These are phyloP conservation scores for Cytospora leucostoma DNA, from an alignment of 2,329 filamentous ascomycete species.

Conservation along the genomic window DNA sequence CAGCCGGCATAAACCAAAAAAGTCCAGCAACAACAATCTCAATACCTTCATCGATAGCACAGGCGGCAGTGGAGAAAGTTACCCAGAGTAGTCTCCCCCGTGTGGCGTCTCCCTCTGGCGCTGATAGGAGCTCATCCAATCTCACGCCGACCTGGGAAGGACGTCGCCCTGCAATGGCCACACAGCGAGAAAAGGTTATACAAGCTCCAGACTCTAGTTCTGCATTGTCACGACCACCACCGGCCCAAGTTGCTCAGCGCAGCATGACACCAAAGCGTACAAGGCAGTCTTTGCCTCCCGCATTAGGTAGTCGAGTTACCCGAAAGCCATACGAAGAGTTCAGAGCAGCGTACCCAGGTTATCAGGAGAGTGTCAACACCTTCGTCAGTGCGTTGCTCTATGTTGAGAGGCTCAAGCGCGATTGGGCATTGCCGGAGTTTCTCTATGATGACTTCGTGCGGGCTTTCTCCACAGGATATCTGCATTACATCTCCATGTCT, in stretches of 20 bases:
- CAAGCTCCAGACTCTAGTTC: not conserved
- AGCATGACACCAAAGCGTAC: not conserved
- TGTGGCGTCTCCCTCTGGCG: not conserved
- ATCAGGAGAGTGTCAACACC: slow-evolving; percentile 34
- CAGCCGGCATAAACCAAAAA: not conserved
- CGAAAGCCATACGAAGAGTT: slow-evolving; percentile 35
- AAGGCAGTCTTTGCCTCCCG: not conserved
- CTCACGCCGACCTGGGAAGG: slow-evolving; percentile 22
- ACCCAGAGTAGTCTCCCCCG: not conserved
- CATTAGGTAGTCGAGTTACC: not conserved
- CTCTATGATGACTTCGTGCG: slow-evolving; percentile 41
- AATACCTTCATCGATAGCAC: slow-evolving; percentile 1
- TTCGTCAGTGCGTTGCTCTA: slow-evolving; percentile 38
- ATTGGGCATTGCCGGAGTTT: slow-evolving; percentile 33
- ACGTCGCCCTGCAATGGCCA: not conserved
- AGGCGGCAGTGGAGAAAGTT: not conserved
- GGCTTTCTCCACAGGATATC: slow-evolving; percentile 37
- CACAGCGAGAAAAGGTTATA: slow-evolving; percentile 2
- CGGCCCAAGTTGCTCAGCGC: not conserved
- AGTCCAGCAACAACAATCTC: slow-evolving; percentile 16
- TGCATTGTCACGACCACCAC: slow-evolving; percentile 3
- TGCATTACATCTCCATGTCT: slow-evolving; percentile 35
- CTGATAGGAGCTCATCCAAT: slow-evolving; percentile 3
- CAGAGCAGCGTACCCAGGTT: slow-evolving; percentile 34
- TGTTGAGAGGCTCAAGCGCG: slow-evolving; percentile 33